These are phyloP conservation scores for Lodderomyces pseudojiufengensis DNA, from an alignment of 1,139 yeast genomes.

Conservation along the genomic window DNA sequence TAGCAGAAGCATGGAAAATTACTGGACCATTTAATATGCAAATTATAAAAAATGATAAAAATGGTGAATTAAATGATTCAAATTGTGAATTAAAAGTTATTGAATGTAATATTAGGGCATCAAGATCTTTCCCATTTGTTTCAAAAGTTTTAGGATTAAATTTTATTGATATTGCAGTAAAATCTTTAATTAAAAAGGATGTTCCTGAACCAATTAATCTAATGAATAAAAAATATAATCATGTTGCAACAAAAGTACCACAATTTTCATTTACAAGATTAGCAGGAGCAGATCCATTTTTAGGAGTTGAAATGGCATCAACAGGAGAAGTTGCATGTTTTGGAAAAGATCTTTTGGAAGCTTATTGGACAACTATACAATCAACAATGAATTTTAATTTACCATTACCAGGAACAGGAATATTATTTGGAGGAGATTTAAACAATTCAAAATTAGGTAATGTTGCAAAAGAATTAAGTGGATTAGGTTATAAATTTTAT, in stretches of 20 bases:
- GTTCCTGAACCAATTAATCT: constrained; percentile 69
- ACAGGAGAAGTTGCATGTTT: constrained; percentile 98
- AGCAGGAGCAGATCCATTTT: constrained; percentile 98
- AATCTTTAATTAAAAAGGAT: constrained; percentile 72
- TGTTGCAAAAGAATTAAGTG: constrained; percentile 66
- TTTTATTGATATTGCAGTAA: constrained; percentile 91
- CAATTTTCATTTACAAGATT: constrained; percentile 96
- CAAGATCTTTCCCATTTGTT: constrained; percentile 97
- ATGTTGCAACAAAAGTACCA: constrained; percentile 92
- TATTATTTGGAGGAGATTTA: constrained; percentile 91
- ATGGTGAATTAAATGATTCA: constrained; percentile 43
- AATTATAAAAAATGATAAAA: constrained; percentile 42
- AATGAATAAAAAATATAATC: constrained; percentile 57
- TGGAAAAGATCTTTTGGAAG: constrained; percentile 80
- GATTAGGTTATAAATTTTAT: constrained; percentile 78
- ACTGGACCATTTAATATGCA: constrained; percentile 99
- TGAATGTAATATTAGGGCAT: constrained; percentile 97
- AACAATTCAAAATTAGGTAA: constrained; percentile 64
- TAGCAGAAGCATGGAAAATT: constrained; percentile 90
- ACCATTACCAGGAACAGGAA: constrained; percentile 86
- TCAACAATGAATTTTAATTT: constrained; percentile 94
- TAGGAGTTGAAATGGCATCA: constrained; percentile 98
- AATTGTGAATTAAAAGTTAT: constrained; percentile 79
- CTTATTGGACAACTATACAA: constrained; percentile 97
- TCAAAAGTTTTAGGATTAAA: constrained; percentile 93